These are phyloP conservation scores for Agaricus blazei DNA, from an alignment of 768 basidiomycete genomes.

Conservation along the genomic window DNA sequence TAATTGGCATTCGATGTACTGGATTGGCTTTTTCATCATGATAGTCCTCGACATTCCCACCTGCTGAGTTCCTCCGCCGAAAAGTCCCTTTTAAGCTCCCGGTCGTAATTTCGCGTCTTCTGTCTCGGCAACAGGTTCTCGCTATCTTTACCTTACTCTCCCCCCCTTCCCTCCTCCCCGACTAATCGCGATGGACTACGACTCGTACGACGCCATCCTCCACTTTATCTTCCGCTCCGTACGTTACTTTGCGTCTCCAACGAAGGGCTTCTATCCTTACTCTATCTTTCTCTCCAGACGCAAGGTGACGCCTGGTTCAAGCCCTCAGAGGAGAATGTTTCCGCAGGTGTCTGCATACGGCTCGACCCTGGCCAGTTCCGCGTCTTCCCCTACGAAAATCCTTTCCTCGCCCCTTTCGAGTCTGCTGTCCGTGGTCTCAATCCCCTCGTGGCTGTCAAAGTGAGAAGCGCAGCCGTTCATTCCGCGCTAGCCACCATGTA, in stretches of 20 bases:
- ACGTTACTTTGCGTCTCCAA: slow-evolving; percentile 16
- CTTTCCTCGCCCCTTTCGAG: slow-evolving; percentile 77
- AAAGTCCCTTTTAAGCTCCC: slow-evolving; percentile 35
- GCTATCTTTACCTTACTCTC: slow-evolving; percentile 27
- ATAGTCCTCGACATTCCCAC: slow-evolving; percentile 4
- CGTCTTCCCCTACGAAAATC: slow-evolving; percentile 83
- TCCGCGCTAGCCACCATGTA: slow-evolving; percentile 70
- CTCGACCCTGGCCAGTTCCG: slow-evolving; percentile 67
- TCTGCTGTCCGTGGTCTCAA: slow-evolving; percentile 71
- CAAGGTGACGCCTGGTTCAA: slow-evolving; percentile 86
- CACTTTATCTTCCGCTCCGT: slow-evolving; percentile 79
- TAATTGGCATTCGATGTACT: slow-evolving; percentile 23
- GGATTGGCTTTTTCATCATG: slow-evolving; percentile 12
- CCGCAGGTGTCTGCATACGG: slow-evolving; percentile 74
- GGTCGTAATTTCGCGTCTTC: slow-evolving; percentile 19
- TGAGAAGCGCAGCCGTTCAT: slow-evolving; percentile 75
- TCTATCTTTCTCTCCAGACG: slow-evolving; percentile 37
- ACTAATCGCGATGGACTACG: slow-evolving; percentile 62
- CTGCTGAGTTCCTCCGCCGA: slow-evolving; percentile 9
- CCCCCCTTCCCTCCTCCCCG: slow-evolving; percentile 21
- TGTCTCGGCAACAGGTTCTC: slow-evolving; percentile 19
- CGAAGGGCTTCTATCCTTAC: neutral
- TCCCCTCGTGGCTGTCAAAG: slow-evolving; percentile 80
- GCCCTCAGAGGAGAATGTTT: slow-evolving; percentile 75
- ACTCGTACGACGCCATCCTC: slow-evolving; percentile 72